phyloP scores from a whole-genome alignment of 1,284 basidiomycete genomes.

The Anthracocystis panici-leucophaei region DNA sequence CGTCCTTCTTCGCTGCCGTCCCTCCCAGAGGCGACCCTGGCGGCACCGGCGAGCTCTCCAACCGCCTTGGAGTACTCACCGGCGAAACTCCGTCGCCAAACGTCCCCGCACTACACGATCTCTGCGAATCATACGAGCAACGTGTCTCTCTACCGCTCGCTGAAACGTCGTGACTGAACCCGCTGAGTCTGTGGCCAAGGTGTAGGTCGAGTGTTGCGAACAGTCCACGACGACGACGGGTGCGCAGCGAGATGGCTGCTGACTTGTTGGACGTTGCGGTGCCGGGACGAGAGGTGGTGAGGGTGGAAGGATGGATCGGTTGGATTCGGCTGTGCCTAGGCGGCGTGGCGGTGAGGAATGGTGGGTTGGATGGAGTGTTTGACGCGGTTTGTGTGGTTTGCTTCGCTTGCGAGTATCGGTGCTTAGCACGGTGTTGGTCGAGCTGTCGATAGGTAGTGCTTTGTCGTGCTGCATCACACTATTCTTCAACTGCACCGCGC shows the following conservation, averaged over 20 bases:
- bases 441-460: no score
- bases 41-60: no score
- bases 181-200: conserved; percentile 7
- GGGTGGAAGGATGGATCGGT: conserved; percentile 10
- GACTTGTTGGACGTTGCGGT: conserved; percentile 22
- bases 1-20: neutral
- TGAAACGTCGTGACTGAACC: conserved; percentile 15
- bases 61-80: conserved; percentile 1
- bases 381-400: neutral
- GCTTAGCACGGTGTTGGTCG: neutral
- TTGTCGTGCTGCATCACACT: neutral
- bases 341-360: neutral
- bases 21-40: neutral
- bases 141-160: neutral
- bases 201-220: conserved; percentile 20
- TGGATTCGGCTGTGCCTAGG: conserved; percentile 27
- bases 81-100: conserved; percentile 22
- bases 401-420: neutral
- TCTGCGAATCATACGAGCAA: conserved; percentile 18
- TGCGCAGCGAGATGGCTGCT: conserved; percentile 5
- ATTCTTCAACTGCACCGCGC: neutral
- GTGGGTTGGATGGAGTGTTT: neutral
- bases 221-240: conserved; percentile 13
- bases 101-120: conserved; percentile 28
- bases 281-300: conserved; percentile 8